A percentile compares a stretch with the other conserved stretches of the same genome.
Conservation (phyloP, 164 flowering plant species). For the Echeveria elegans region DNA sequence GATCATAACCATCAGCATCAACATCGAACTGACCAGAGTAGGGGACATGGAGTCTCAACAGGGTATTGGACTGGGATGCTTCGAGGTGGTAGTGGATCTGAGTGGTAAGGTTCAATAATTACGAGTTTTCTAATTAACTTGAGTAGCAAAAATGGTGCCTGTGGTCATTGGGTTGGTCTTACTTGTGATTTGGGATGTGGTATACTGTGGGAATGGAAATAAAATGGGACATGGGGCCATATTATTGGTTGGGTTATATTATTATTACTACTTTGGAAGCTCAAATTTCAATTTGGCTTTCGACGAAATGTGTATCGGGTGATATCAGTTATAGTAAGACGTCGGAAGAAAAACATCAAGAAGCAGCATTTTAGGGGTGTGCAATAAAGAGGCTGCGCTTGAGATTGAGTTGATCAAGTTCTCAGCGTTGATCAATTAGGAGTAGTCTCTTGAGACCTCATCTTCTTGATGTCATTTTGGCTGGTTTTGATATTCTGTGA, state of each 20-base stretch:
- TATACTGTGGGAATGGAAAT: neutral
- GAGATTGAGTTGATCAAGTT: neutral
- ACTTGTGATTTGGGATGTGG: neutral
- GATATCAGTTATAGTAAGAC: too few species aligned
- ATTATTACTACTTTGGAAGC: neutral
- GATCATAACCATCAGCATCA: constrained; percentile 5
- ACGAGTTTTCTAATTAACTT: neutral
- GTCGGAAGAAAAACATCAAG: neutral
- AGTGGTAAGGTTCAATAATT: constrained; percentile 28
- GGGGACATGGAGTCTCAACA: constrained; percentile 48
- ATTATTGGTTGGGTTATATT: neutral
- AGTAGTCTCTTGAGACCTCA: neutral
- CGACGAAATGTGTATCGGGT: neutral
- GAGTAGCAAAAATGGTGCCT: neutral
- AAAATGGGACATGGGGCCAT: neutral
- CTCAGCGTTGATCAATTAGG: neutral
- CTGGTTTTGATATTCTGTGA: neutral
- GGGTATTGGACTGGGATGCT: constrained; percentile 89
- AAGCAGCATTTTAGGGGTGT: neutral
- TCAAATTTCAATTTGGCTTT: neutral
- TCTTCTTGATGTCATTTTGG: neutral
- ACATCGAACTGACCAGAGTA: constrained; percentile 24
- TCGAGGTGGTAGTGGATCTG: constrained; percentile 81
- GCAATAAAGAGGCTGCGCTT: neutral
- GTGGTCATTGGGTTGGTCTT: neutral